These are phyloP conservation scores for Ottelia alismoides DNA, from an alignment of 106 monocot genomes.

Conservation along the genomic window DNA sequence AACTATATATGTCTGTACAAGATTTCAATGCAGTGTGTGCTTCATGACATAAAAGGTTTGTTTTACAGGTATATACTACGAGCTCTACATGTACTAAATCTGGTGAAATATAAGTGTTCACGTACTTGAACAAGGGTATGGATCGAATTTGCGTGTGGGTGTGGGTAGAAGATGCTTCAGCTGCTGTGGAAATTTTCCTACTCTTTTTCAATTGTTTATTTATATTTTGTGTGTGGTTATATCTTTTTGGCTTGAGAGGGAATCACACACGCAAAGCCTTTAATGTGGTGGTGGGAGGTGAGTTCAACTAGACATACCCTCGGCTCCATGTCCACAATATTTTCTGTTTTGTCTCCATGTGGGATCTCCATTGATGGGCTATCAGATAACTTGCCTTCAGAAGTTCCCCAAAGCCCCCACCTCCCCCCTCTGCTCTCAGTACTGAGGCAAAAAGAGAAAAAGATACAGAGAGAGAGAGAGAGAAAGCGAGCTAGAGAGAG, in stretches of 20 bases:
- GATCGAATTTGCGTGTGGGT: too few species aligned
- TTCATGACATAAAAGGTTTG: too few species aligned
- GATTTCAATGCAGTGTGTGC: too few species aligned
- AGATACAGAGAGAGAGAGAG: background rate
- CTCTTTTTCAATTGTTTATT: background rate
- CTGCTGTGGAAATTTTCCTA: background rate
- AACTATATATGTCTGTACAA: too few species aligned
- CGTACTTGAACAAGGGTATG: too few species aligned
- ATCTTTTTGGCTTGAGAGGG: too few species aligned
- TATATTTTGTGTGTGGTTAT: background rate
- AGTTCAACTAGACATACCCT: constrained; percentile 66
- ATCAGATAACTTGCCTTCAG: constrained; percentile 1
- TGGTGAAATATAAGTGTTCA: too few species aligned
- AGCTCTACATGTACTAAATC: too few species aligned
- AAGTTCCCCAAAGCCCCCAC: too few species aligned
- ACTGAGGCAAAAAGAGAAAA: constrained; percentile 5
- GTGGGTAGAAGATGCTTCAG: too few species aligned
- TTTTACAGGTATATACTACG: too few species aligned
- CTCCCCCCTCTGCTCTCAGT: constrained; percentile 38
- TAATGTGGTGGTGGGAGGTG: constrained; percentile 62
- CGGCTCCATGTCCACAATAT: constrained; percentile 50
- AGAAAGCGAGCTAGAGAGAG: background rate
- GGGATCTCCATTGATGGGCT: constrained; percentile 84
- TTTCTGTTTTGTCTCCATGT: constrained; percentile 64
- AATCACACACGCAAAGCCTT: constrained; percentile 90